These are phyloP conservation scores for Dipodascopsis tothii DNA, from an alignment of 805 yeast species.

Conservation along the genomic window DNA sequence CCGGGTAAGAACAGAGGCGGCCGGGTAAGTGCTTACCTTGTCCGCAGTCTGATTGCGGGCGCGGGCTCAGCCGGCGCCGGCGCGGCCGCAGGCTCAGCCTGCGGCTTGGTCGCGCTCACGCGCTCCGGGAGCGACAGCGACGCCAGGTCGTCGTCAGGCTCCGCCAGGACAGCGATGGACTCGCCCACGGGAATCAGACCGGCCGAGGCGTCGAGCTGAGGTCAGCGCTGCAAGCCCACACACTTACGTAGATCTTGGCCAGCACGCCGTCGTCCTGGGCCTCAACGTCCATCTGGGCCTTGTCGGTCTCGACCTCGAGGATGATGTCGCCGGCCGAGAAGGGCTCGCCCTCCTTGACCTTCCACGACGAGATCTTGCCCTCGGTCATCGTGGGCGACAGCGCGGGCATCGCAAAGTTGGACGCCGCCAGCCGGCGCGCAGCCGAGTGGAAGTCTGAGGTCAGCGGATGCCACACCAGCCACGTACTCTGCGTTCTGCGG, in stretches of 20 bases:
- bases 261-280: constrained; percentile 87
- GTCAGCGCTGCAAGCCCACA: constrained; percentile 29
- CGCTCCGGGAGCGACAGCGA: constrained; percentile 52
- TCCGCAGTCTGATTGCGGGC: constrained; percentile 2
- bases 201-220: constrained; percentile 52
- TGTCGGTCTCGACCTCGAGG: constrained; percentile 96
- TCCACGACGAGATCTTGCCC: constrained; percentile 90
- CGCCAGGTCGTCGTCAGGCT: constrained; percentile 72
- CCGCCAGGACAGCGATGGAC: constrained; percentile 84
- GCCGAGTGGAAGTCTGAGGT: too few species aligned
- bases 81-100: constrained; percentile 20
- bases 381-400: constrained; percentile 98
- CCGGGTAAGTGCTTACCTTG: too few species aligned
- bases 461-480: too few species aligned
- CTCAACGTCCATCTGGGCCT: constrained; percentile 96
- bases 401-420: constrained; percentile 82
- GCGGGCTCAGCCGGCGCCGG: constrained; percentile 2
- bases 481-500: too few species aligned
- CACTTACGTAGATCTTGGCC: constrained; percentile 56
- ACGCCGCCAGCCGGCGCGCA: constrained; percentile 30
- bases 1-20: too few species aligned
- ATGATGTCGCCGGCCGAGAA: constrained; percentile 86
- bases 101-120: constrained; percentile 20
- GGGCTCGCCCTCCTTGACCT: constrained; percentile 64
- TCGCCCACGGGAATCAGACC: constrained; percentile 76